Conservation (phyloP, 768 basidiomycete genomes). For the Glaciozyma antarctica region DNA sequence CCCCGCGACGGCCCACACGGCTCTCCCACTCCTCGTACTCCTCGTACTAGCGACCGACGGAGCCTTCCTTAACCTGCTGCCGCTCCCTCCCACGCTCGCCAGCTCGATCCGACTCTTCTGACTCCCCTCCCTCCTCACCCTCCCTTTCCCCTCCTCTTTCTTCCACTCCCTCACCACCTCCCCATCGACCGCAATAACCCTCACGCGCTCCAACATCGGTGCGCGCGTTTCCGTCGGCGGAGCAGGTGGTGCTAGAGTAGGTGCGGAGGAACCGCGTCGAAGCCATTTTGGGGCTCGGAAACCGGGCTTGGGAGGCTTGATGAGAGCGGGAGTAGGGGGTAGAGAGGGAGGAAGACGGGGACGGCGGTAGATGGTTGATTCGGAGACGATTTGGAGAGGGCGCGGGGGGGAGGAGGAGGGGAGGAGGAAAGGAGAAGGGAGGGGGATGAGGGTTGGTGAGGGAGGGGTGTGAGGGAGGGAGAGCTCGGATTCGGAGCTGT, state of each 20-base stretch:
- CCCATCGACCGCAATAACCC: background rate
- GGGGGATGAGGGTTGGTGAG: background rate
- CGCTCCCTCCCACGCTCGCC: background rate
- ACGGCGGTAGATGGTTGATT: slow-evolving; percentile 1
- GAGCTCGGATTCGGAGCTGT: background rate
- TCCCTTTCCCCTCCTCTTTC: background rate
- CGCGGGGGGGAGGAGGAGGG: background rate
- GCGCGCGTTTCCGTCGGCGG: no score
- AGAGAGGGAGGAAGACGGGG: background rate
- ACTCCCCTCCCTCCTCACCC: background rate
- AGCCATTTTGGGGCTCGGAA: slow-evolving; percentile 2
- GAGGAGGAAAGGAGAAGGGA: background rate
- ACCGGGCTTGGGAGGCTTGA: background rate
- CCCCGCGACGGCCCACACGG: background rate
- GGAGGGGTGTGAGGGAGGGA: background rate
- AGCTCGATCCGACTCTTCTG: background rate
- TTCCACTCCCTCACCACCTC: background rate
- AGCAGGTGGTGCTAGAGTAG: background rate
- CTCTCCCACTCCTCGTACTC: slow-evolving; percentile 1
- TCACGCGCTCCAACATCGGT: background rate
- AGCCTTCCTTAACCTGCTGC: background rate
- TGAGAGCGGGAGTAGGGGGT: background rate
- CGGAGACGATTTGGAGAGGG: background rate
- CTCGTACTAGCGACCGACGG: background rate
- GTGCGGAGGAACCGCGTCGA: background rate